These are phyloP conservation scores for Polygonum maritimum DNA, from an alignment of 148 eudicot genomes.

Conservation along the genomic window DNA sequence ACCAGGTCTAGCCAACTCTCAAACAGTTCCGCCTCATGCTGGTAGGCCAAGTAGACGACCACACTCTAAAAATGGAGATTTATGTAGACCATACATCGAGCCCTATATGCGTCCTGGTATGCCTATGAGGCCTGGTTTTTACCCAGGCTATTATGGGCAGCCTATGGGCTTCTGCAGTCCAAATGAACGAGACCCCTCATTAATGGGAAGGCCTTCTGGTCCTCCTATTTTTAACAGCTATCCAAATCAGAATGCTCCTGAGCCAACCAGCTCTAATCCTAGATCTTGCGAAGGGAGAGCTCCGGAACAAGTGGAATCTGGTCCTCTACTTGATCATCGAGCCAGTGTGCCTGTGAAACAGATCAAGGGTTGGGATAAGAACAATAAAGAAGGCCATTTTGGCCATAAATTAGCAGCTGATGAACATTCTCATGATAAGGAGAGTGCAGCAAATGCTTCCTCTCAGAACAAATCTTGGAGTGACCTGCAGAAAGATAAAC, in stretches of 20 bases:
- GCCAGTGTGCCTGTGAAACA: slow-evolving; percentile 42
- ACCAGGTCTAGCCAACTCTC: slow-evolving; percentile 54
- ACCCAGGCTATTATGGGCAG: slow-evolving; percentile 78
- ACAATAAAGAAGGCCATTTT: slow-evolving; percentile 25
- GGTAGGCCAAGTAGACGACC: slow-evolving; percentile 61
- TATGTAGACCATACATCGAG: slow-evolving; percentile 59
- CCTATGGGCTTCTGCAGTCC: slow-evolving; percentile 69
- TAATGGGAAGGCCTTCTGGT: slow-evolving; percentile 58
- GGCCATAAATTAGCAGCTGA: slow-evolving; percentile 8
- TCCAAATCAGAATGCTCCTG: slow-evolving; percentile 40
- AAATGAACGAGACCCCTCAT: slow-evolving; percentile 66
- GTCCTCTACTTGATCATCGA: slow-evolving; percentile 38
- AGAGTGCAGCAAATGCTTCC: slow-evolving; percentile 24
- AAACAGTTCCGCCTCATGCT: slow-evolving; percentile 48
- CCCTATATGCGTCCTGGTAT: slow-evolving; percentile 66
- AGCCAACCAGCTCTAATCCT: slow-evolving; percentile 32
- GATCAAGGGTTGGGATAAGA: slow-evolving; percentile 36
- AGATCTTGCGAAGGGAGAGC: slow-evolving; percentile 28
- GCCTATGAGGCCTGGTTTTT: slow-evolving; percentile 80
- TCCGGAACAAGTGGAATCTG: slow-evolving; percentile 40
- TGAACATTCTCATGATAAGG: slow-evolving; percentile 29
- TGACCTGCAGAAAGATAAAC: slow-evolving; percentile 30
- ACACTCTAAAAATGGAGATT: slow-evolving; percentile 64
- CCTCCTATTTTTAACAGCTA: slow-evolving; percentile 49
- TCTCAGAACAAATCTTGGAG: slow-evolving; percentile 45